Evolutionary conservation across 306 rosid genomes (phyloP).

Genomic region (Vigna mungo): DNA sequence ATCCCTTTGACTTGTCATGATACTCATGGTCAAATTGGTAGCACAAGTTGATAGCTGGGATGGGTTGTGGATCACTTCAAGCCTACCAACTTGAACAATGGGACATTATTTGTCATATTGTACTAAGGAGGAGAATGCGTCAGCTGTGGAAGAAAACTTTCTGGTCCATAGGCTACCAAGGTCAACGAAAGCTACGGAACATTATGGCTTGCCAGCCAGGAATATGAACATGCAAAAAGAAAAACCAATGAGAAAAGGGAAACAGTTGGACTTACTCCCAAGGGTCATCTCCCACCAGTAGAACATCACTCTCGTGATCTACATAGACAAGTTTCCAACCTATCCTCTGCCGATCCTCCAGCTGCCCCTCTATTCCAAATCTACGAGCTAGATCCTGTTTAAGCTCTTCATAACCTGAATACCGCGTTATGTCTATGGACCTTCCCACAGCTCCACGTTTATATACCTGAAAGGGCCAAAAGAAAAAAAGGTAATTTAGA

Average conservation of each 20-base stretch:
- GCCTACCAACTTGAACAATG: no score
- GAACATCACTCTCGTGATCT: conserved; percentile 92
- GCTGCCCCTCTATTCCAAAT: conserved; percentile 94
- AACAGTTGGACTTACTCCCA: conserved; percentile 78
- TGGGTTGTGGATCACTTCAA: no score
- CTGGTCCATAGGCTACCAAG: background rate
- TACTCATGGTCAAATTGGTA: no score
- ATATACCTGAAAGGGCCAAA: conserved; percentile 64
- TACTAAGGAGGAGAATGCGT: no score
- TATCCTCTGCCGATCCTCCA: conserved; percentile 84
- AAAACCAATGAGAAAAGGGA: conserved; percentile 27
- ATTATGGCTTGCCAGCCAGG: background rate
- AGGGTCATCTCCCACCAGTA: conserved; percentile 97
- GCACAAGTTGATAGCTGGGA: no score
- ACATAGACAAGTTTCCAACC: conserved; percentile 98
- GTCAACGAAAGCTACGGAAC: background rate
- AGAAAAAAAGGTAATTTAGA: conserved; percentile 40
- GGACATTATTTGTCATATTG: no score
- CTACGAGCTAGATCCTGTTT: conserved; percentile 92
- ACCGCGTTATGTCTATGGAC: conserved; percentile 88
- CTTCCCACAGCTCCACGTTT: conserved; percentile 99
- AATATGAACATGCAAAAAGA: conserved; percentile 16
- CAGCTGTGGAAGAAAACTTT: no score
- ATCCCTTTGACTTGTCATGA: no score
- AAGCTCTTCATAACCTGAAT: conserved; percentile 85